These are phyloP conservation scores for Phytophthora ramorum DNA, from an alignment of 352 stramenopile genomes.

Conservation along the genomic window DNA sequence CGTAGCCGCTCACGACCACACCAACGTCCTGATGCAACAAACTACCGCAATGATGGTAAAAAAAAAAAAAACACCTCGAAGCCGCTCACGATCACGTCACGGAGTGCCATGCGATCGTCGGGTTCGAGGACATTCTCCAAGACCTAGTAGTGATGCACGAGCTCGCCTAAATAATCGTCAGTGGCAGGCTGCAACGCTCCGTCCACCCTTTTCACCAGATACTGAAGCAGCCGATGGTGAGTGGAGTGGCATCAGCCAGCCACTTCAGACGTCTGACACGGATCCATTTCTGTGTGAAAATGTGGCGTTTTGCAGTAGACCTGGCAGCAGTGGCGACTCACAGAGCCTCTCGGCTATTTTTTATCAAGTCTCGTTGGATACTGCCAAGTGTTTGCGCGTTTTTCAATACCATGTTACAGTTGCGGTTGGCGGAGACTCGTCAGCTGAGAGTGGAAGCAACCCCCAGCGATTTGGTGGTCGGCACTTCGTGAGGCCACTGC, in stretches of 20 bases:
- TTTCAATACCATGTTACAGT: conserved; percentile 11
- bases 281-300: conserved; percentile 1
- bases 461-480: not conserved
- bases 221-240: not conserved
- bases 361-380: conserved; percentile 1
- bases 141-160: not conserved
- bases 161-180: not conserved
- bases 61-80: not conserved
- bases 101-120: not conserved
- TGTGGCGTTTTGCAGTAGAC: not conserved
- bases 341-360: not conserved
- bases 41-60: conserved; percentile 4
- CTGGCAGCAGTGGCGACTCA: not conserved
- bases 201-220: not conserved
- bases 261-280: not conserved
- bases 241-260: conserved; percentile 3
- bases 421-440: not conserved
- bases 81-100: conserved; percentile 1
- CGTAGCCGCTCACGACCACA: not conserved
- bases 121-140: not conserved
- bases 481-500: not conserved
- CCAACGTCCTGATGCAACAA: not conserved
- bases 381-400: not conserved
- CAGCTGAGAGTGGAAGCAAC: not conserved
- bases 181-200: too few species aligned